Base-by-base conservation (phyloP, 2,329 filamentous ascomycete genomes). In the Ascochyta lentis region DNA sequence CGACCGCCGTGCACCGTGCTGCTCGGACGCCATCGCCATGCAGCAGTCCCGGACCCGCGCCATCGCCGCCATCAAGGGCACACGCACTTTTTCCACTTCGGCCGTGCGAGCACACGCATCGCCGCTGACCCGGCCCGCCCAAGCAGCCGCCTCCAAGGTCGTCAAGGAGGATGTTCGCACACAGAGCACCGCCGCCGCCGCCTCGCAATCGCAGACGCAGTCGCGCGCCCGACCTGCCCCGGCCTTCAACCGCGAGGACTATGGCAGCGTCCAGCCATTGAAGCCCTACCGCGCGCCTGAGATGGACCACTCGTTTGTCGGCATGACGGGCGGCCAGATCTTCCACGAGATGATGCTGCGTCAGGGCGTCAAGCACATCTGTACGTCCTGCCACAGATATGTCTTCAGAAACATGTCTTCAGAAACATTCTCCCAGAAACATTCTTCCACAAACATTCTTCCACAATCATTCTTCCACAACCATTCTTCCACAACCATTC, bases 261-360 rank as follows among this genome's bases (percentile, higher is more conserved):
- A 74, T 49, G 63, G 48, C 49, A 72, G 78, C 67, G 75, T 79
- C 50, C 77, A 79, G 64, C 79, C 79, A 38, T 68, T 81, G 64
- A 74, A 76, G 70, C 78, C 77, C 49, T 80, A 77, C 71, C 72
- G 75, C 56, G 72, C 77, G 50, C 79, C 77, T 22, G 79, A 81
- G 65, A 80, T 83, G 79, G 80, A 82, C 70, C 80, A 83, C 66
- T 80, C 79, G 58, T 96, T 98, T 77, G 92, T 98, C 72, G 94
- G 94, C 61, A 94, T 93, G 84, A 96, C 87, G 45, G 94, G 95
- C 73, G 95, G 95, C 73, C 89, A 97, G 78, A 97, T 98, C 68
- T 96, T 98, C 79, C 93, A 98, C 78, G 94, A 98, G 80, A 98
- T 98, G 94, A 97, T 99, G 93, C 84, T 96, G 59, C 85, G 94